phyloP scores from a whole-genome alignment of 331 rosid genomes.

The Malus hybrid region DNA sequence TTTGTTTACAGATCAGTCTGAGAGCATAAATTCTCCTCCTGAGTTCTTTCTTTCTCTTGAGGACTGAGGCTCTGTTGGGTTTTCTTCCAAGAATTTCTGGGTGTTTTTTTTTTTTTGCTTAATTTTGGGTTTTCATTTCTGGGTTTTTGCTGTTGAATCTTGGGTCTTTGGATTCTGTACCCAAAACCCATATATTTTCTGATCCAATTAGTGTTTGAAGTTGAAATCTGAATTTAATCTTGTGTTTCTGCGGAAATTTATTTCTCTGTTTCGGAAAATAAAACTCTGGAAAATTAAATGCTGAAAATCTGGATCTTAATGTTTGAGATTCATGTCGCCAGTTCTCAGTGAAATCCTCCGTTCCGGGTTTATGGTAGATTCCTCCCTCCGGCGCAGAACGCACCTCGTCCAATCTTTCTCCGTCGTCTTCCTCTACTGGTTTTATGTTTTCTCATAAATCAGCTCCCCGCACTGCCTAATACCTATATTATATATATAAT shows the following conservation, averaged over 20 bases:
- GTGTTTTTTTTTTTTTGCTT: not conserved
- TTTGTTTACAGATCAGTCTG: not conserved
- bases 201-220: too few relatives aligned
- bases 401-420: slow-evolving; percentile 92
- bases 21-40: not conserved
- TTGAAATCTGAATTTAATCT: too few relatives aligned
- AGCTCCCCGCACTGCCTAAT: not conserved
- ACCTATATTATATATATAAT: not conserved
- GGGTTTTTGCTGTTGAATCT: not conserved
- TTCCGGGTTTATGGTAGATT: slow-evolving; percentile 69
- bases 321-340: slow-evolving; percentile 78
- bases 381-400: slow-evolving; percentile 68
- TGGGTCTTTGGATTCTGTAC: not conserved
- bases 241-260: not conserved
- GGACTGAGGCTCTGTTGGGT: not conserved
- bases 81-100: not conserved
- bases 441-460: slow-evolving; percentile 71
- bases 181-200: not conserved
- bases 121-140: not conserved
- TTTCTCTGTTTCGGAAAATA: too few relatives aligned
- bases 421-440: slow-evolving; percentile 85
- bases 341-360: slow-evolving; percentile 85
- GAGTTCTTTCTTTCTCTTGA: not conserved
- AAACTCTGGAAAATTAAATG: slow-evolving; percentile 6
- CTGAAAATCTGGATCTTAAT: slow-evolving; percentile 23